These are phyloP conservation scores for Gossypioides kirkii DNA, from an alignment of 345 rosid genomes.

Conservation along the genomic window DNA sequence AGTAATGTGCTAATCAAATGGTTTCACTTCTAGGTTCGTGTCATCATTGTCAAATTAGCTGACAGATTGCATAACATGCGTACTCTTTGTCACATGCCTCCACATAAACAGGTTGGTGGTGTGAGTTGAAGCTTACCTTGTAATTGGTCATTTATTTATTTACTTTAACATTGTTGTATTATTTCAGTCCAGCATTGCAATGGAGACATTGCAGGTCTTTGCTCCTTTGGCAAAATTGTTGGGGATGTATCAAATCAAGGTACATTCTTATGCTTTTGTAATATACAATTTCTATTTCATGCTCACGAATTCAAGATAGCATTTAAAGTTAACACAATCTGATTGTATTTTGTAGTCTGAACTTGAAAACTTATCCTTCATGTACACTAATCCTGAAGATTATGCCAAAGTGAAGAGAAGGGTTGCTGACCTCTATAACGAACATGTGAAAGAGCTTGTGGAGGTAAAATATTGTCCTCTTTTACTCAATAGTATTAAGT, in stretches of 20 bases:
- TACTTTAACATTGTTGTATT: conserved; percentile 26
- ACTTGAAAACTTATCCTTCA: conserved; percentile 91
- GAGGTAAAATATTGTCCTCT: background rate
- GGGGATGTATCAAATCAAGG: conserved; percentile 98
- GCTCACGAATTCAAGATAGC: background rate
- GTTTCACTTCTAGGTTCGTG: conserved; percentile 70
- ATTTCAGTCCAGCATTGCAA: conserved; percentile 90
- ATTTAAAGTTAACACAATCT: background rate
- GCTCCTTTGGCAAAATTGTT: conserved; percentile 95
- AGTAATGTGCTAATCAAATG: conserved; percentile 16
- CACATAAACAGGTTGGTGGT: conserved; percentile 78
- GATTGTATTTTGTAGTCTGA: conserved; percentile 61
- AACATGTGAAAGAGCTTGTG: conserved; percentile 35
- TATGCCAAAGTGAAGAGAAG: conserved; percentile 74
- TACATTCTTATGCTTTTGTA: conserved; percentile 26
- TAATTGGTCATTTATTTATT: conserved; percentile 14
- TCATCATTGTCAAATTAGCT: conserved; percentile 95
- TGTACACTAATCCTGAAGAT: conserved; percentile 93
- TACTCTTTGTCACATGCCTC: conserved; percentile 91
- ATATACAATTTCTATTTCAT: background rate
- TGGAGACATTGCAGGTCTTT: conserved; percentile 93
- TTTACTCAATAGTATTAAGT: background rate
- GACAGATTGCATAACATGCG: conserved; percentile 99
- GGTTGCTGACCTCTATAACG: conserved; percentile 77
- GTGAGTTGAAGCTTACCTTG: conserved; percentile 11